phyloP scores from a whole-genome alignment of 2,329 filamentous ascomycete species.

The Aspergillus sp. region DNA sequence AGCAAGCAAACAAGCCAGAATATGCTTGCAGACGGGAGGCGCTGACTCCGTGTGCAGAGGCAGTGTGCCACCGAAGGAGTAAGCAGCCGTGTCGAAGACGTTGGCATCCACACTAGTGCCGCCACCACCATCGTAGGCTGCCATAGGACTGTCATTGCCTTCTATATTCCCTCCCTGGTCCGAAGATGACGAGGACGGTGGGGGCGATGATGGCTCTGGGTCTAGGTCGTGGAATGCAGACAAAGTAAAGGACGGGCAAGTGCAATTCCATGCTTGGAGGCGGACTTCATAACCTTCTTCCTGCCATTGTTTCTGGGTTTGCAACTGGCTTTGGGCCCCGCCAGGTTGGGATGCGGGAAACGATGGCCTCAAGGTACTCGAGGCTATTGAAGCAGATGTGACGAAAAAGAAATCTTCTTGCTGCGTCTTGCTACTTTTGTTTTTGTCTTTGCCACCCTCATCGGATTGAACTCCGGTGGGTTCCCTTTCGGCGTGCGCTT shows the following conservation, averaged over 20 bases:
- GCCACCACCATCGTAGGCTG: too few relatives aligned
- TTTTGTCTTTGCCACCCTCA: neutral
- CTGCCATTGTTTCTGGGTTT: constrained; percentile 23
- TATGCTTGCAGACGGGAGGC: constrained; percentile 72
- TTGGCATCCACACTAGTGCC: neutral
- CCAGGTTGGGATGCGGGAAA: neutral
- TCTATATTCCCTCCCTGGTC: constrained; percentile 4
- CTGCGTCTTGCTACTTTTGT: neutral
- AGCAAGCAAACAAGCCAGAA: constrained; percentile 77
- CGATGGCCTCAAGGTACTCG: constrained; percentile 26
- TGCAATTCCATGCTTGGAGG: constrained; percentile 79
- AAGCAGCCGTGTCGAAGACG: constrained; percentile 8
- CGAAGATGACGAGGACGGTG: neutral
- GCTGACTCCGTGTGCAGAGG: constrained; percentile 18
- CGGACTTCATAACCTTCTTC: constrained; percentile 66
- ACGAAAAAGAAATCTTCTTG: constrained; percentile 59
- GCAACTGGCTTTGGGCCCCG: constrained; percentile 15
- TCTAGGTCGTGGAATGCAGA: constrained; percentile 59
- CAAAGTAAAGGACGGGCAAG: constrained; percentile 80
- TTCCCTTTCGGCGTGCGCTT: neutral
- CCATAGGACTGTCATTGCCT: constrained; percentile 6
- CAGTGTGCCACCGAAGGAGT: constrained; percentile 40
- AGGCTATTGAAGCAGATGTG: constrained; percentile 54
- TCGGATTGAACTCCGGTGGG: neutral
- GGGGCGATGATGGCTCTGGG: constrained; percentile 9